These are phyloP conservation scores for Pezizomycotina sp. DNA, from an alignment of 2,329 filamentous ascomycete genomes.

Conservation along the genomic window DNA sequence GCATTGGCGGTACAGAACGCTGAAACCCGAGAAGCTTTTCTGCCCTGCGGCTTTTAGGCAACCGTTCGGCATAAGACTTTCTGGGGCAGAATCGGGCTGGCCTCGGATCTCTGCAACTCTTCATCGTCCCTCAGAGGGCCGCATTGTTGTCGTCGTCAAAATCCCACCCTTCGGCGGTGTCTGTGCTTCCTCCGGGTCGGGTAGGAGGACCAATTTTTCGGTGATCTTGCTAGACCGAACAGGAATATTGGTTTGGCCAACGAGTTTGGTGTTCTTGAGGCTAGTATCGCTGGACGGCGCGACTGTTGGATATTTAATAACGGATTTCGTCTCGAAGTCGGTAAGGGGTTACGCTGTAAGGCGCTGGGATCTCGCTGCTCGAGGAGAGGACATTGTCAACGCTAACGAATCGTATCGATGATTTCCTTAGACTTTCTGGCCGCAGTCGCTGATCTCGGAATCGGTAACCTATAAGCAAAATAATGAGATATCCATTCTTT, in stretches of 20 bases:
- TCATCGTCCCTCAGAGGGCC: conserved; percentile 40
- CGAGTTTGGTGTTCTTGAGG: conserved; percentile 32
- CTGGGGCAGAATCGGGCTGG: conserved; percentile 35
- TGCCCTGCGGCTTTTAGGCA: conserved; percentile 73
- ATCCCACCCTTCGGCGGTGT: conserved; percentile 36
- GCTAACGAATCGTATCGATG: conserved; percentile 55
- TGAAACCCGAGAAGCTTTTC: conserved; percentile 78
- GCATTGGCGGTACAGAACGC: conserved; percentile 93
- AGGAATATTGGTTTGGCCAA: conserved; percentile 45
- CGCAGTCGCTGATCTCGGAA: conserved; percentile 34
- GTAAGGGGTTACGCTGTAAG: conserved; percentile 35
- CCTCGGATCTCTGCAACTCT: conserved; percentile 40
- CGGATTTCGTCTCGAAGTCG: conserved; percentile 32
- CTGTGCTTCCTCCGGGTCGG: conserved; percentile 45
- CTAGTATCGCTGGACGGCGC: conserved; percentile 30
- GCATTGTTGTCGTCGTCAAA: conserved; percentile 41
- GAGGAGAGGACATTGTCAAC: conserved; percentile 93
- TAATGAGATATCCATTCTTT: too few species aligned
- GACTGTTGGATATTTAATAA: conserved; percentile 29
- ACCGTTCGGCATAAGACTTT: conserved; percentile 84
- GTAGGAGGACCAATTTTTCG: conserved; percentile 88
- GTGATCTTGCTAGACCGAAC: conserved; percentile 84
- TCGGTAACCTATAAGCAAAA: conserved; percentile 39
- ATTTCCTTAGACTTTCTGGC: conserved; percentile 24
- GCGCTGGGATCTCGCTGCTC: conserved; percentile 67